phyloP scores from a whole-genome alignment of 306 rosid genomes.

The Sicyos edulis region DNA sequence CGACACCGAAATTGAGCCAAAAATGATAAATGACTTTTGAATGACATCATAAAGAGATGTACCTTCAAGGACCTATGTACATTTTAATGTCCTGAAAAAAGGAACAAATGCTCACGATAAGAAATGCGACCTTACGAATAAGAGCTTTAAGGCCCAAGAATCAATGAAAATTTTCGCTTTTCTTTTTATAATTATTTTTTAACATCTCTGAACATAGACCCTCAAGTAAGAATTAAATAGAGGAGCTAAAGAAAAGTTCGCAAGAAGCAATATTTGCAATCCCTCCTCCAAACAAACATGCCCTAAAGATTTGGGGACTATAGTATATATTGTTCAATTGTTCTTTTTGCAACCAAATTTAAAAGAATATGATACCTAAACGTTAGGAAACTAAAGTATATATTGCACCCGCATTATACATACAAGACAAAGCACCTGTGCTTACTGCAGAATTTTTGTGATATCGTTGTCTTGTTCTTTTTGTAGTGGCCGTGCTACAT shows the following conservation, averaged over 20 bases:
- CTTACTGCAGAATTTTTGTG: neutral
- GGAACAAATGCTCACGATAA: neutral
- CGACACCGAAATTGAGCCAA: neutral
- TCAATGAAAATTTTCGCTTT: neutral
- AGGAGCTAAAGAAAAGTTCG: neutral
- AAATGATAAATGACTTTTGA: neutral
- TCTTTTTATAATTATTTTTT: too few species aligned
- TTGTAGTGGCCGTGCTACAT: slow-evolving; percentile 74
- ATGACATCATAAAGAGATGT: neutral
- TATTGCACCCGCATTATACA: neutral
- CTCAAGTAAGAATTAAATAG: neutral
- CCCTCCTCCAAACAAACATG: too few species aligned
- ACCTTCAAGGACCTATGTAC: neutral
- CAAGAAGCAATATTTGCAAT: neutral
- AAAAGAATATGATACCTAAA: too few species aligned
- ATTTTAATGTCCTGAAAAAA: neutral
- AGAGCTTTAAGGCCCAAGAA: neutral
- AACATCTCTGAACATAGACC: neutral
- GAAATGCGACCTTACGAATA: neutral
- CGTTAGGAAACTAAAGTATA: neutral
- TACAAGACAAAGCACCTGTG: neutral
- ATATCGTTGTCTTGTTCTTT: slow-evolving; percentile 20
- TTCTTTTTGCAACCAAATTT: too few species aligned
- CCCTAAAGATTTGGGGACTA: too few species aligned
- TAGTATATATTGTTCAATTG: too few species aligned